Percentiles rank a stretch among this genome's conserved stretches.
These are phyloP conservation scores for Fennellomyces sp. DNA, from an alignment of 371 early-diverging fungal species.

Conservation along the genomic window DNA sequence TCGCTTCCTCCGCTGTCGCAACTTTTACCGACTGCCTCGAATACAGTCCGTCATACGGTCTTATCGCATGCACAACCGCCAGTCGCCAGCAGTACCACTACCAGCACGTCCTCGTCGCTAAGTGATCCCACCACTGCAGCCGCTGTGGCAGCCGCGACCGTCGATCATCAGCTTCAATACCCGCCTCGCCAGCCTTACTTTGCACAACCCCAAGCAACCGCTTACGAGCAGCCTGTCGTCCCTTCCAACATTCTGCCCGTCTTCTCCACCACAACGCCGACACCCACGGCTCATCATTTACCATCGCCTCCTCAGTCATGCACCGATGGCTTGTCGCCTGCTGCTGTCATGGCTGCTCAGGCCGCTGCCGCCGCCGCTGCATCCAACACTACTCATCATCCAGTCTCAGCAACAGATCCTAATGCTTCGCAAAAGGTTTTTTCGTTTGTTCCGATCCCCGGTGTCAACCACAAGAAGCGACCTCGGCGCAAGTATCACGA, in stretches of 20 bases:
- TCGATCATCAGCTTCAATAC: background rate
- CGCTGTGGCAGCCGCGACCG: background rate
- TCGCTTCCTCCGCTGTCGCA: slow-evolving; percentile 51
- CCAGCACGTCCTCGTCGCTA: background rate
- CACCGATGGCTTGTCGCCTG: slow-evolving; percentile 16
- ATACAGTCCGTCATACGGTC: background rate
- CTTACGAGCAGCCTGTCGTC: background rate
- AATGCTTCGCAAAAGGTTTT: slow-evolving; percentile 48
- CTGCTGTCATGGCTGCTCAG: slow-evolving; percentile 14
- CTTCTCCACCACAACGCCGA: background rate
- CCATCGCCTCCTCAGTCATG: slow-evolving; percentile 22
- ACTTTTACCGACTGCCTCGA: slow-evolving; percentile 27
- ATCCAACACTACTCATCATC: slow-evolving; percentile 8
- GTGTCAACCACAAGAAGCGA: slow-evolving; percentile 67
- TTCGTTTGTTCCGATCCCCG: slow-evolving; percentile 67
- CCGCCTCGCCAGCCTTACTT: background rate
- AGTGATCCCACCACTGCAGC: background rate
- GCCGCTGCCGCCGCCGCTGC: slow-evolving; percentile 11
- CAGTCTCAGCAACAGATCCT: background rate
- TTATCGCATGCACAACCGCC: slow-evolving; percentile 5
- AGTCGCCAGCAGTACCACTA: slow-evolving; percentile 4
- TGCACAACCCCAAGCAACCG: background rate
- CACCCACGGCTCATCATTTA: slow-evolving; percentile 3
- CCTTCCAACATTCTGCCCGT: background rate
- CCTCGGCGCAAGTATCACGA: slow-evolving; percentile 74